phyloP scores from a whole-genome alignment of 2,329 filamentous ascomycete species.

The Dothideomycetes sp. region DNA sequence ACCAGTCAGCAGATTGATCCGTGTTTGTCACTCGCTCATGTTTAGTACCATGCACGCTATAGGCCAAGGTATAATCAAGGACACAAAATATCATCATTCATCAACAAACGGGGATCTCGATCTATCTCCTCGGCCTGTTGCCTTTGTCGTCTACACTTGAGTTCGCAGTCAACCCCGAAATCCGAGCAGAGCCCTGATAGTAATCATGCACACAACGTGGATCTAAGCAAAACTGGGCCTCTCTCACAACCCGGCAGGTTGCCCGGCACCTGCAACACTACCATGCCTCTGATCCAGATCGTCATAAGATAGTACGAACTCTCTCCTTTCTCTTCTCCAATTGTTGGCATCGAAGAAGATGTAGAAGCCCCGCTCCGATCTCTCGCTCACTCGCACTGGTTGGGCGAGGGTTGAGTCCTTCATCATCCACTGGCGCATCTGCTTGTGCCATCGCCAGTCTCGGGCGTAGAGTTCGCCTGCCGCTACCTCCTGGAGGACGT shows the following conservation, averaged over 20 bases:
- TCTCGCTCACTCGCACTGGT: constrained; percentile 33
- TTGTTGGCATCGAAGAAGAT: constrained; percentile 44
- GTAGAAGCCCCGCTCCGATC: constrained; percentile 41
- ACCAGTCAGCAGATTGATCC: too few relatives aligned
- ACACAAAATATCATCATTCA: too few relatives aligned
- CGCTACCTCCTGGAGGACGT: constrained; percentile 55
- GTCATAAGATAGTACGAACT: constrained; percentile 42
- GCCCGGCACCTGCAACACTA: neutral
- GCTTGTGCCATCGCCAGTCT: constrained; percentile 45
- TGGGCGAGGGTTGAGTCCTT: constrained; percentile 35
- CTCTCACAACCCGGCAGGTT: neutral
- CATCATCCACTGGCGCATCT: constrained; percentile 44
- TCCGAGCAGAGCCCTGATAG: too few relatives aligned
- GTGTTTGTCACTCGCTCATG: too few relatives aligned
- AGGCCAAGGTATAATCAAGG: too few relatives aligned
- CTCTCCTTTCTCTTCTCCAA: constrained; percentile 41
- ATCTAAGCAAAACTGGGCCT: too few relatives aligned
- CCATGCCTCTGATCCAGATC: constrained; percentile 35
- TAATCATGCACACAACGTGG: too few relatives aligned
- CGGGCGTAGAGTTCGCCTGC: constrained; percentile 47
- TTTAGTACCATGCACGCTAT: too few relatives aligned
- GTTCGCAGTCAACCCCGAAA: too few relatives aligned
- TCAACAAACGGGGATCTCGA: neutral
- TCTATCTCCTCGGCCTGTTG: too few relatives aligned
- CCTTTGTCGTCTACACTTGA: too few relatives aligned